Evolutionary conservation across 306 rosid species (phyloP).

Genomic region (Rubus idaeus): DNA sequence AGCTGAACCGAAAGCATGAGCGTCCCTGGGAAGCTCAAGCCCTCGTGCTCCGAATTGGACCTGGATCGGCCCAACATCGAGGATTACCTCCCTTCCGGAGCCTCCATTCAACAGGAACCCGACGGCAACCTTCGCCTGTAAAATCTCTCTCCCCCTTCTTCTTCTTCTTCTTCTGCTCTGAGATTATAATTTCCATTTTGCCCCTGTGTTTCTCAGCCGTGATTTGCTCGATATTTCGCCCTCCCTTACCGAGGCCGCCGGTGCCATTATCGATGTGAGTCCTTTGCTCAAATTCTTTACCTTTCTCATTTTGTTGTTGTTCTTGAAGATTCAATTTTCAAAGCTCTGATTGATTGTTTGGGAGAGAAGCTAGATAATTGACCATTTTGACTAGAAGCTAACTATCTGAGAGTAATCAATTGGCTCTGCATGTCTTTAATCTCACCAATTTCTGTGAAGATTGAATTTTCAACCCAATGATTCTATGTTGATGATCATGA

Average conservation of each 20-base stretch:
- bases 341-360: neutral
- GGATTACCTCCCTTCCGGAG: slow-evolving; percentile 90
- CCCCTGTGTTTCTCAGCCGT: slow-evolving; percentile 45
- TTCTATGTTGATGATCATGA: neutral
- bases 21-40: slow-evolving; percentile 36
- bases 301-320: neutral
- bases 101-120: slow-evolving; percentile 81
- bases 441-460: neutral
- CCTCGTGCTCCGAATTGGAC: slow-evolving; percentile 85
- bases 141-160: slow-evolving; percentile 4
- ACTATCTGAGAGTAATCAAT: neutral
- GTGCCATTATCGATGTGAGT: slow-evolving; percentile 92
- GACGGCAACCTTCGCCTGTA: slow-evolving; percentile 78
- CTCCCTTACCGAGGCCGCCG: slow-evolving; percentile 88
- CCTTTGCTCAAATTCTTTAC: neutral
- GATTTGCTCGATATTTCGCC: slow-evolving; percentile 92
- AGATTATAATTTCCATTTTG: neutral
- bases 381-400: neutral
- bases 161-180: neutral
- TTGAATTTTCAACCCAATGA: neutral
- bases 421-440: slow-evolving; percentile 14
- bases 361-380: neutral
- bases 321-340: too few species aligned
- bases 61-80: slow-evolving; percentile 90
- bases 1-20: slow-evolving; percentile 30